Percentiles rank a stretch among this genome's conserved stretches.
phyloP scores from a whole-genome alignment of 306 rosid species.

The Vigna angularis region DNA sequence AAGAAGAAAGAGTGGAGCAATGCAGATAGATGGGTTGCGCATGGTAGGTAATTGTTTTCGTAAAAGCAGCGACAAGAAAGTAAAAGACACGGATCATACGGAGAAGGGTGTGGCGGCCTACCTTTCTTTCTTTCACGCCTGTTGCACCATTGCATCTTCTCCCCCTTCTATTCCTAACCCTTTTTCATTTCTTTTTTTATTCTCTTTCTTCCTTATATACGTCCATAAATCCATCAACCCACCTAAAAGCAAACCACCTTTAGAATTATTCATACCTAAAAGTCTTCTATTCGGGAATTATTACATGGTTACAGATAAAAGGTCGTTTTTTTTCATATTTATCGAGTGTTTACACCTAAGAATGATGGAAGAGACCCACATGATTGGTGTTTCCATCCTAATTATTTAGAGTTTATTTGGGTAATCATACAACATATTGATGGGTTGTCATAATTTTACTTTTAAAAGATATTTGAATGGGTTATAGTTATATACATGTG shows the following conservation, averaged over 20 bases:
- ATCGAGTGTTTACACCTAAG: too few species aligned
- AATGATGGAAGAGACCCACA: too few species aligned
- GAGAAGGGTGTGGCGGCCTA: constrained; percentile 47
- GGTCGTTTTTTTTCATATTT: too few species aligned
- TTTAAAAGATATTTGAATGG: too few species aligned
- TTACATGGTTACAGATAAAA: too few species aligned
- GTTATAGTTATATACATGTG: too few species aligned
- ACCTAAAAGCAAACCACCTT: neutral
- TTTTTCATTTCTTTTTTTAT: neutral
- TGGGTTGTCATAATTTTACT: too few species aligned
- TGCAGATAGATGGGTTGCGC: constrained; percentile 34
- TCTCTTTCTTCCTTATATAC: constrained; percentile 11
- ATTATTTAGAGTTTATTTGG: too few species aligned
- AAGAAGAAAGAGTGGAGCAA: neutral
- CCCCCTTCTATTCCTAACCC: constrained; percentile 28
- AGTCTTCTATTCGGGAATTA: neutral
- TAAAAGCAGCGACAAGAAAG: constrained; percentile 62
- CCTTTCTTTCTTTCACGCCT: neutral
- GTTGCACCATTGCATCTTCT: neutral
- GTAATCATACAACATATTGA: too few species aligned
- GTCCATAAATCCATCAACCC: neutral
- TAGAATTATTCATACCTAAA: too few species aligned
- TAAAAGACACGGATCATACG: constrained; percentile 49
- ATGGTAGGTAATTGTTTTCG: constrained; percentile 44
- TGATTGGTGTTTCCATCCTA: too few species aligned